Evolutionary conservation across 306 rosid species (phyloP), one percentile per base, ranked within the genome.

Genomic region (Pyrus pyrifolia): DNA sequence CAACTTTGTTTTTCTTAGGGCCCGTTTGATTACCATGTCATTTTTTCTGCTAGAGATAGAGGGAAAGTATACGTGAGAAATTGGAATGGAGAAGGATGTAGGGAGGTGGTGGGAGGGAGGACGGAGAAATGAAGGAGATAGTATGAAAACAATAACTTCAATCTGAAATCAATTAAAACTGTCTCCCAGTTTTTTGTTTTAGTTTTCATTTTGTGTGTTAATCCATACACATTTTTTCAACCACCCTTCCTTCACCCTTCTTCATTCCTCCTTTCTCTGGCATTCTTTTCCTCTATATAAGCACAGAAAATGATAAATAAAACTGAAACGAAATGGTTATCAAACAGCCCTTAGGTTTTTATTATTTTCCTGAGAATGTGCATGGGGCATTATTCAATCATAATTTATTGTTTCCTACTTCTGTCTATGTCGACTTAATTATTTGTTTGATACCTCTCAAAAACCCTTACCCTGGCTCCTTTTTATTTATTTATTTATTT

Each of bases 401-500:
- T 53, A 30, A 29, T 19, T 14, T 21, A 29, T 55, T 46, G 59
- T 25, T 27, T 76, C 23, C 13, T 19, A 17, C 58, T 42, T 58
- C 14, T 29, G 25, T 68, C 7, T 58, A 33, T 60, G 53, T 64
- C 11, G 22, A 63, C 44, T 49, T 46, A 64, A 33, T 57, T 22
- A 11, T 31, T 38, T n/a, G 68, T 77, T 63, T 4, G 59, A 57
- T 33, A 55, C 53, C 67, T 67, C 49, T 72, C 60, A 23, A 65
- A 60, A 52, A 61, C 73, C 78, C 82, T 82, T 77, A 81, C 57
- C 31, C 46, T 72, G 52, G 76, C 52, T 71, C 65, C 71, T 69
- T 22, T 58, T 61, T n/a, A n/a, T 61, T 73, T 23, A 23, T 23
- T 23, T 23, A 23, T 23, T 23, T 23, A 23, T 23, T 23, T 23